Percentiles rank a stretch among this genome's conserved stretches.
Evolutionary conservation across 2,329 filamentous ascomycete genomes (phyloP).

Genomic region (Fusarium aywerte): DNA sequence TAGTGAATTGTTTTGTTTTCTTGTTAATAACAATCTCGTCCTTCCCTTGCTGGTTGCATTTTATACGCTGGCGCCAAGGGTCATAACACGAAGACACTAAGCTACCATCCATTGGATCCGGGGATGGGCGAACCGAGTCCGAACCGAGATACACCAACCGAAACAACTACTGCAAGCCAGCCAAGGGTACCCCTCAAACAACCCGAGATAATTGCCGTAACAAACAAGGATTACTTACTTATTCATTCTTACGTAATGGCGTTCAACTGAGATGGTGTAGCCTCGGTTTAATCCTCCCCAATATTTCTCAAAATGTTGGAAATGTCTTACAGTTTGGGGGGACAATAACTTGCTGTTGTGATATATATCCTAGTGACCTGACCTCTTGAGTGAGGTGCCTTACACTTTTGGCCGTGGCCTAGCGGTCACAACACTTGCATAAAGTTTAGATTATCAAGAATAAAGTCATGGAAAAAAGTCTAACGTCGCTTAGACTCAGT

Average conservation of each 20-base stretch:
- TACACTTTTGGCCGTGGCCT: no score
- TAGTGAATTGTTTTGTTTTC: background rate
- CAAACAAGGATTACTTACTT: background rate
- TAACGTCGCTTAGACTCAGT: no score
- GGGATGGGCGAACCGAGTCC: slow-evolving; percentile 19
- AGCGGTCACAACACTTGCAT: no score
- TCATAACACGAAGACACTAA: background rate
- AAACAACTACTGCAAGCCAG: background rate
- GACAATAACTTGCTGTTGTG: no score
- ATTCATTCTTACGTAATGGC: background rate
- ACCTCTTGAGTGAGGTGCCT: no score
- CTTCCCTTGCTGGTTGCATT: background rate
- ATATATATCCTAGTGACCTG: no score
- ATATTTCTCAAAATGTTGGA: background rate
- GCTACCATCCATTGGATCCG: background rate
- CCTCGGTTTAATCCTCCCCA: background rate
- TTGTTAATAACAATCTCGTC: background rate
- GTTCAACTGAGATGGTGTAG: background rate
- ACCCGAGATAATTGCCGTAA: background rate
- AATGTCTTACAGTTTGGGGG: no score
- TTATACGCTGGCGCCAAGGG: slow-evolving; percentile 18
- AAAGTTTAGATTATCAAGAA: no score
- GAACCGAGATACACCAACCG: slow-evolving; percentile 21
- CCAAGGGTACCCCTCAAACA: background rate
- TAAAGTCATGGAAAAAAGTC: no score